Evolutionary conservation across 2,329 filamentous ascomycete species (phyloP), one percentile per base, ranked within the genome.

Genomic region (Beauveria sp.): DNA sequence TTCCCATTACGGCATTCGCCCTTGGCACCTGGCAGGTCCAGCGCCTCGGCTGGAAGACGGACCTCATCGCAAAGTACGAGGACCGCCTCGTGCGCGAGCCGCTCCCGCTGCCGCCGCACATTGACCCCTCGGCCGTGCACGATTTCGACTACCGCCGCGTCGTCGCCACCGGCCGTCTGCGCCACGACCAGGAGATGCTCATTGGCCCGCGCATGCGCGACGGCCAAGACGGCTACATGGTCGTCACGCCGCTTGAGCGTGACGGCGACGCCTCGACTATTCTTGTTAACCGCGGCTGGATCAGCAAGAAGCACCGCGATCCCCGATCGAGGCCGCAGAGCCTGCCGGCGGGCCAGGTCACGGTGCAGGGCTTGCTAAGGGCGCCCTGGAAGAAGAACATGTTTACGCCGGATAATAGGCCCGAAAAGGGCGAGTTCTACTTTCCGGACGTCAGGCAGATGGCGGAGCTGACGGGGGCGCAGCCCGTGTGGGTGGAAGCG

Each of bases 321-420:
- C 88, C 93, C 76, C 78, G 77, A 66, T 78, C 91, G 52, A 77
- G 91, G 26, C 77, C 82, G 0, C 83, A 86, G 26, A 86, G 86
- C 1, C 67, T 98, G 66, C 88, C 89, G 0, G 73, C 70, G 54
- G 91, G 86, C 0, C 85, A 89, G 69, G 87, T 98, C 10, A 83
- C 82, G 0, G 86, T 99, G 2, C 87, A 96, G 76, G 95, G 95
- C 0, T 70, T 99, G 72, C 73, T 99, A 72, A 78, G 95, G 63
- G 86, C 95, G 77, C 93, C 93, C 9, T 96, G 91, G 85, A 95
- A 96, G 83, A 96, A 93, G 82, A 99, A 99, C 74, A 89, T 93
- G 83, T 99, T 99, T 74, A 99, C 95, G 61, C 95, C 95, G 0
- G 87, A 89, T 0, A 99, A 99, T 69, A 80, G 85, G 67, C 93